Percentiles rank a stretch among this genome's conserved stretches.
These are phyloP conservation scores for Cordyceps militaris DNA, from an alignment of 2,329 filamentous ascomycete genomes.

Conservation along the genomic window DNA sequence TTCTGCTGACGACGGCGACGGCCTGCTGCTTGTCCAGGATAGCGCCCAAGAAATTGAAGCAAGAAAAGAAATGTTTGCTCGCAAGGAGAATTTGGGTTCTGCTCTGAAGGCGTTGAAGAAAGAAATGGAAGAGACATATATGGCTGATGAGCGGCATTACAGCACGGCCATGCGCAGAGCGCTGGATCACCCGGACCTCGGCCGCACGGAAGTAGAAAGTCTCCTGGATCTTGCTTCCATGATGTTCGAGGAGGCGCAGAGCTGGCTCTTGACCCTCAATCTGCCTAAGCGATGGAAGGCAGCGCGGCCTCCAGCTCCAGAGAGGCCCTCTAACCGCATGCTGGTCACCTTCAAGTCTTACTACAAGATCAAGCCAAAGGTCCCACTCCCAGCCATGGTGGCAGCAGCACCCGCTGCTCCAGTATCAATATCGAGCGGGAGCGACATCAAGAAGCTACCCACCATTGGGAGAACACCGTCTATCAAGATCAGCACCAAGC, in stretches of 20 bases:
- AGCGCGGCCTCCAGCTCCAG: conserved; percentile 29
- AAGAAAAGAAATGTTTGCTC: conserved; percentile 54
- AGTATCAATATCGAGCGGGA: conserved; percentile 8
- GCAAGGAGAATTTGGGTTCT: conserved; percentile 55
- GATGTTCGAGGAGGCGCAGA: conserved; percentile 39
- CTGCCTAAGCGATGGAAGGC: conserved; percentile 36
- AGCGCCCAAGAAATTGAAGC: conserved; percentile 48
- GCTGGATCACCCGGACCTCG: conserved; percentile 32
- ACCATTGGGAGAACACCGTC: conserved; percentile 27
- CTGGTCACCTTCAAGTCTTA: conserved; percentile 27
- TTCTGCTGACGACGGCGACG: conserved; percentile 29
- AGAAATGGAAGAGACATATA: conserved; percentile 38
- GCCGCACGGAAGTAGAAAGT: conserved; percentile 35
- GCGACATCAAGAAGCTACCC: conserved; percentile 24
- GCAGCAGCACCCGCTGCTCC: conserved; percentile 25
- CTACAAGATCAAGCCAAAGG: conserved; percentile 10
- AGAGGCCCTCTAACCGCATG: conserved; percentile 27
- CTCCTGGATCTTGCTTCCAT: conserved; percentile 38
- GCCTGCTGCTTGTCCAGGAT: conserved; percentile 36
- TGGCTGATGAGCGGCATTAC: conserved; percentile 31
- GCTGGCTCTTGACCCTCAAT: conserved; percentile 35
- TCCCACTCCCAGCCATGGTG: conserved; percentile 30
- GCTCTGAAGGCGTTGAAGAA: conserved; percentile 40
- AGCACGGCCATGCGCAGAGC: conserved; percentile 38
- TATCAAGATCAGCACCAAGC: conserved; percentile 34